Evolutionary conservation across 495 filamentous ascomycete species (phyloP).

Genomic region (Aspergillus wentii): DNA sequence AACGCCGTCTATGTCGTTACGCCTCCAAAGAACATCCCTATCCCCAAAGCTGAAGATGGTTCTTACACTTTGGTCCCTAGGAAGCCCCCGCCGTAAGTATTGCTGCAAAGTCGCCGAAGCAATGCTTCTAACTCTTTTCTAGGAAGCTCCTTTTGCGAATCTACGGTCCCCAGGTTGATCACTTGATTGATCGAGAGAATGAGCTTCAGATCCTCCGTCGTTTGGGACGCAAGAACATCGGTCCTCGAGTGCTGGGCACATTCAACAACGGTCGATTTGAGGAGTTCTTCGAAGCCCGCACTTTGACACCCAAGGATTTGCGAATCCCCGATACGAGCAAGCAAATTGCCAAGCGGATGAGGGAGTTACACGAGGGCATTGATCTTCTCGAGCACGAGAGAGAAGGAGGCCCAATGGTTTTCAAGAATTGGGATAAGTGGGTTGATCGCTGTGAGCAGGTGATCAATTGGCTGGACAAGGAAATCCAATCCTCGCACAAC

Average conservation of each 20-base stretch:
- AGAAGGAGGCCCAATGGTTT: conserved; percentile 73
- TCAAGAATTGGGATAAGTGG: conserved; percentile 96
- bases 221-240: conserved; percentile 86
- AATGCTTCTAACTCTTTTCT: conserved; percentile 9
- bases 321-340: conserved; percentile 76
- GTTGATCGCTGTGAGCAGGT: conserved; percentile 72
- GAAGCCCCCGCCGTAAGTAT: conserved; percentile 50
- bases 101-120: neutral
- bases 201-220: conserved; percentile 84
- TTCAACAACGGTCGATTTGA: conserved; percentile 97
- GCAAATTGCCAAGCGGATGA: conserved; percentile 97
- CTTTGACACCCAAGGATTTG: conserved; percentile 72
- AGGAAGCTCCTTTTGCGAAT: conserved; percentile 86
- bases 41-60: conserved; percentile 29
- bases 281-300: conserved; percentile 78
- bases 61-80: conserved; percentile 32
- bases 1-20: conserved; percentile 94
- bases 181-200: conserved; percentile 88
- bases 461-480: conserved; percentile 68
- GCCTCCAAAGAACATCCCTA: conserved; percentile 59
- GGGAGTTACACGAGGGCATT: conserved; percentile 91
- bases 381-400: conserved; percentile 75
- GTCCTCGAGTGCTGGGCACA: conserved; percentile 86
- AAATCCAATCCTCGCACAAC: conserved; percentile 47
- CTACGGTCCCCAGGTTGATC: conserved; percentile 93